Evolutionary conservation across 1,284 basidiomycete genomes (phyloP), one percentile per base, ranked within the genome.

Genomic region (Cerrena zonata): DNA sequence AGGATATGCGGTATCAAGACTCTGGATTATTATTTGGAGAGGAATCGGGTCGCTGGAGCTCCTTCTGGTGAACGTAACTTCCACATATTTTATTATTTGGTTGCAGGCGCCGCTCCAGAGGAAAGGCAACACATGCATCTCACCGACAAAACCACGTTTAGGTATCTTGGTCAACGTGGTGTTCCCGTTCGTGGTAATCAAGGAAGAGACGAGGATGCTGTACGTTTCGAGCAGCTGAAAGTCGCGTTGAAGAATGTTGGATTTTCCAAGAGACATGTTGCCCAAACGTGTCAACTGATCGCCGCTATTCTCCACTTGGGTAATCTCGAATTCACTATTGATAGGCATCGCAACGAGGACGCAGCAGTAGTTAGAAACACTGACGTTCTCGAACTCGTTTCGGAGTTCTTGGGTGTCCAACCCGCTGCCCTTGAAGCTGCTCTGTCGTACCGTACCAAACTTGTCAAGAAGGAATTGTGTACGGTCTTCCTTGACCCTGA

Each of bases 401-500:
- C 94, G 13, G 91, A 94, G 50, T 97, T 98, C 67, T 76, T 99
- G 12, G 95, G 95, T 37, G 84, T 97, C 11, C 77, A 83, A 27
- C 67, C 88, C 1, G 69, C 80, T 18, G 82, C 82, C 0, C 78
- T 99, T 19, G 92, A 94, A 64, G 78, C 79, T n/a, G 79, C 91
- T 0, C 76, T 99, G 45, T 91, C 92, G 0, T 94, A 94, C 79
- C 91, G 89, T 72, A 94, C 93, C 4, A 89, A 91, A 66, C 73
- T 97, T 52, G 84, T 98, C 61, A 89, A 92, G 65, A 94, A 90
- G 70, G 94, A 98, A 69, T 77, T 96, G 15, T 97, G 93, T 69
- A 97, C 94, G 0, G 86, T 97, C 24, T 95, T 99, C 69, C 82
- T 99, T 47, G 93, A 98, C 64, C 84, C 91, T 0, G 94, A 98